Evolutionary conservation across 1,284 basidiomycete species (phyloP), one percentile per base, ranked within the genome.

Genomic region (Butyriboletus appendiculatus): DNA sequence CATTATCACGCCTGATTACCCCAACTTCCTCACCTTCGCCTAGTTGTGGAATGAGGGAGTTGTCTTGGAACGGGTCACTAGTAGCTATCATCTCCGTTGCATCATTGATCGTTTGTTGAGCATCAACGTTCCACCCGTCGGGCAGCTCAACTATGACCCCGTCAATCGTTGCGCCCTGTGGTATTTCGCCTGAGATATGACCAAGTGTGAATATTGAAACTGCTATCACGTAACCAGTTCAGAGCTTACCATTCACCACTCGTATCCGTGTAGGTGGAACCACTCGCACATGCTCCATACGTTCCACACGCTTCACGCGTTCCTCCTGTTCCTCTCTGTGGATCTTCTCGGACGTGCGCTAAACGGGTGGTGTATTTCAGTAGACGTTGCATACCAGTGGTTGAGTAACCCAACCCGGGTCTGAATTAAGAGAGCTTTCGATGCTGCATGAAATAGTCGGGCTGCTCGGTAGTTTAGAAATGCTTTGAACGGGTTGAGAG

Each of bases 261-360:
- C 8, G 59, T n/a, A 62, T 32, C 16, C 32, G 39, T 6, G 43
- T 7, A 2, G 14, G 34, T 15, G 58, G 32, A 34, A 59, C 44
- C 3, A 62, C 46, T 26, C 0, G 26, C 26, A 26, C 26, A 26
- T 1, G 8, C 26, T 26, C 26, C 8, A 26, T 26, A 26, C 26
- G 26, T 8, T 26, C 26, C 26, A 26, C 8, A 26, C 26, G 26
- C 26, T 26, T 33, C 18, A 35, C 1, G 22, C 0, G 18, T 7
- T 3, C 3, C 28, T 30, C 20, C 8, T 45, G 8, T 26, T 26
- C 8, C 8, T 26, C 39, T 46, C 50, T 46, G 0, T 41, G 51
- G 4, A 59, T 62, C 37, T 10, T 42, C 35, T 63, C 61, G 2
- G 59, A 63, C 2, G 38, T 63, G 1, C 32, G 4, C 59, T 63